These are phyloP conservation scores for Phytophthora ramorum DNA, from an alignment of 352 stramenopile genomes.

Conservation along the genomic window DNA sequence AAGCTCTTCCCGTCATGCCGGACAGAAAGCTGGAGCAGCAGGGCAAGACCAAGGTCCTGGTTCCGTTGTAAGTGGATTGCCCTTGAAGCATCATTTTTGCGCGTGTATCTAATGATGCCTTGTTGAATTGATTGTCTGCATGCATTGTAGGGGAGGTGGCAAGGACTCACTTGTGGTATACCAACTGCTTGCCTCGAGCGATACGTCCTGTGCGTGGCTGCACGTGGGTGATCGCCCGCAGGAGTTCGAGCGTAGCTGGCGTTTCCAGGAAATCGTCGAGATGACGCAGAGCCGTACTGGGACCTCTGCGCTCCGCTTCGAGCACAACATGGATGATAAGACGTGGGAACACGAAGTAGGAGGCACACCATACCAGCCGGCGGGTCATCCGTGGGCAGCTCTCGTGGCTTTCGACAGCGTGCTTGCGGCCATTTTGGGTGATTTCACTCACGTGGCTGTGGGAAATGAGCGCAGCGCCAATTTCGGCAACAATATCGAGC, in stretches of 20 bases:
- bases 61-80: conserved; percentile 39
- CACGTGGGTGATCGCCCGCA: conserved; percentile 44
- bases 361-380: conserved; percentile 35
- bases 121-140: not conserved
- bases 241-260: conserved; percentile 45
- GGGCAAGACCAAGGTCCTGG: conserved; percentile 32
- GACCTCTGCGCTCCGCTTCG: conserved; percentile 30
- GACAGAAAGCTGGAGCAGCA: conserved; percentile 29
- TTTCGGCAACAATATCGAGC: conserved; percentile 45
- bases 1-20: conserved; percentile 25
- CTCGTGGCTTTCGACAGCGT: conserved; percentile 51
- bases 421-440: conserved; percentile 36
- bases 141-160: conserved; percentile 35
- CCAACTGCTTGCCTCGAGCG: conserved; percentile 33
- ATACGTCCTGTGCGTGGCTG: conserved; percentile 39
- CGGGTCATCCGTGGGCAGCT: conserved; percentile 46
- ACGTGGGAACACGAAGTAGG: conserved; percentile 36
- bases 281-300: conserved; percentile 37
- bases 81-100: not conserved
- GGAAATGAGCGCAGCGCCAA: conserved; percentile 54
- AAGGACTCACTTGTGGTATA: conserved; percentile 52
- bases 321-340: conserved; percentile 43
- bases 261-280: conserved; percentile 35
- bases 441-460: conserved; percentile 44
- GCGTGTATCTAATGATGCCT: not conserved